These are phyloP conservation scores for Macroventuria anomochaeta DNA, from an alignment of 2,329 filamentous ascomycete genomes.

Conservation along the genomic window DNA sequence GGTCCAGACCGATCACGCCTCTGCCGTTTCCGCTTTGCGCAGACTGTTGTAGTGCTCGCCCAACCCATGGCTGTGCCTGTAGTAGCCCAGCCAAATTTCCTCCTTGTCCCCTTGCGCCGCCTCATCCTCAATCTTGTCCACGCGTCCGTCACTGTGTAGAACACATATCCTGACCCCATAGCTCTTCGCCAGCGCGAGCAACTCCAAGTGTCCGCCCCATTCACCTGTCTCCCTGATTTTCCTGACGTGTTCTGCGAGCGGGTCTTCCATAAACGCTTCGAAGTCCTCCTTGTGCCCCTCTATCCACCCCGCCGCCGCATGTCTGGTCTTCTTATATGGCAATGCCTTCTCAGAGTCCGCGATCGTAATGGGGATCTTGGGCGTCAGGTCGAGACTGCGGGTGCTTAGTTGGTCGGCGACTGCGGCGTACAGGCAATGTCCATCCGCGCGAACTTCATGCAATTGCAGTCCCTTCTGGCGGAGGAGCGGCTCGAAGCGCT, in stretches of 20 bases:
- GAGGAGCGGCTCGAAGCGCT: conserved; percentile 73
- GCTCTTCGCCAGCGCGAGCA: conserved; percentile 80
- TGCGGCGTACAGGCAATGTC: conserved; percentile 93
- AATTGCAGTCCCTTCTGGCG: conserved; percentile 69
- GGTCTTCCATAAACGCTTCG: conserved; percentile 83
- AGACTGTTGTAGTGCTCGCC: conserved; percentile 98
- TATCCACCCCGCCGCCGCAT: conserved; percentile 80
- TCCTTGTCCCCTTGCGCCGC: conserved; percentile 56
- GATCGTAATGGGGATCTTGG: conserved; percentile 44
- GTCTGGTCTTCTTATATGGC: conserved; percentile 71
- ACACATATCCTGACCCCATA: conserved; percentile 85
- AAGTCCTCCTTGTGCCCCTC: conserved; percentile 77
- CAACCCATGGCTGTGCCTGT: conserved; percentile 89
- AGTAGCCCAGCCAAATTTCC: conserved; percentile 91
- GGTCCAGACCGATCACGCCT: background rate
- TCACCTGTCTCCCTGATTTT: conserved; percentile 88
- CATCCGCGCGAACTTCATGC: conserved; percentile 84
- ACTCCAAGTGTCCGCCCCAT: conserved; percentile 94
- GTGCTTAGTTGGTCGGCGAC: conserved; percentile 91
- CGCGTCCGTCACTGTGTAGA: conserved; percentile 78
- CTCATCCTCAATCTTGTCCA: conserved; percentile 73
- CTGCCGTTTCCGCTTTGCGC: conserved; percentile 41
- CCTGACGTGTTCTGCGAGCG: conserved; percentile 71
- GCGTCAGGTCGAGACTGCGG: too few relatives aligned
- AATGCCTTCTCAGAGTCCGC: conserved; percentile 14